Base-by-base conservation (phyloP, 768 basidiomycete species). In the Lactarius indigo region DNA sequence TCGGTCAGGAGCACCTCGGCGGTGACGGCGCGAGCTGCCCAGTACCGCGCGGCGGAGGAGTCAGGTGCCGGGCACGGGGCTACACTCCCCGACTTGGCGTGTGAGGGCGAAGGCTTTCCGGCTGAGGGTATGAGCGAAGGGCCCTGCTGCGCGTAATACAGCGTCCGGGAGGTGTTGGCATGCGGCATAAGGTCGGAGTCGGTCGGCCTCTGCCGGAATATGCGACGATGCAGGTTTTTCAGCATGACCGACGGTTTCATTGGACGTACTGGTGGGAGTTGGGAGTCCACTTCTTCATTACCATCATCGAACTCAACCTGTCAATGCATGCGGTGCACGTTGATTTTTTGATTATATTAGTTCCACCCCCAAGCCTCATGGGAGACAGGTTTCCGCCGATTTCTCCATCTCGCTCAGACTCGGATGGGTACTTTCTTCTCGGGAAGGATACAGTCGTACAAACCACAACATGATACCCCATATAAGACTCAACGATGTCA, bases 11-110 rank as follows among this genome's bases (percentile, higher is more conserved):
- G 74, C 2, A 85, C 82, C 73, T 91, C 90, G 1, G 89, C 89
- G 3, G 83, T 80, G 28, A 88, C 70, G 3, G 89, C 88, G 3
- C 89, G 84, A 18, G 83, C 77, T 31, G 85, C 86, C 90, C 90
- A 91, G 71, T 89, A 88, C 66, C 84, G 85, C 69, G 86, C 87
- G 1, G 73, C 72, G 57, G 37, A 58, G 35, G 57, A 23, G 23
- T 58, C 57, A 15, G 57, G 57, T 20, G n/a, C 18, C 12, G 56
- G 56, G 17, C 18, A 8, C 4, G 30, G 3, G 28, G 56, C 56
- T 33, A 6, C 18, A 20, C 56, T 5, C 18, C 33, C 30, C 9
- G 33, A 26, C 50, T n/a, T 50, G 10, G 39, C 15, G 15, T 17
- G 18, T 41, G 47, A 12, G 5, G 47, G 47, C 10, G 4, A 23